Evolutionary conservation across 805 yeast genomes (phyloP).

Genomic region (Yarrowia sp.): DNA sequence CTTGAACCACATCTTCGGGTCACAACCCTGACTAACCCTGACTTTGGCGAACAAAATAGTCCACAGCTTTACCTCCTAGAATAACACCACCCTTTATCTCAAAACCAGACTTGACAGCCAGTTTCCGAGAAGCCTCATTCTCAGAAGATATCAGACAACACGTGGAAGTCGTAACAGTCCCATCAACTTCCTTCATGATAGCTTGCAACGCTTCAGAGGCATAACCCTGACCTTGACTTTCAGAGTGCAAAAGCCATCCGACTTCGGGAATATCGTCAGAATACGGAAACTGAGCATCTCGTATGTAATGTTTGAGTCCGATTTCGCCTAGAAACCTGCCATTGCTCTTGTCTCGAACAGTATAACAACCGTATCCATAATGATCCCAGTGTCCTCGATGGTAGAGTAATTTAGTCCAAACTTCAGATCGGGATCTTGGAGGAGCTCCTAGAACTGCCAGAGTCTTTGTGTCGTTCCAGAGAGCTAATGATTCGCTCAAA

Average conservation of each 20-base stretch:
- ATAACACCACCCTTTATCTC: background rate
- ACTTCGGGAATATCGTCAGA: background rate
- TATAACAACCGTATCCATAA: slow-evolving; percentile 26
- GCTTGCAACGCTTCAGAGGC: slow-evolving; percentile 5
- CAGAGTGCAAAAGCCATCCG: slow-evolving; percentile 7
- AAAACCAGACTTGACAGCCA: slow-evolving; percentile 15
- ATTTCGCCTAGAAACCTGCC: slow-evolving; percentile 8
- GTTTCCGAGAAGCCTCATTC: background rate
- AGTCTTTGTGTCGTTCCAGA: background rate
- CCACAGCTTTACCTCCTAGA: background rate
- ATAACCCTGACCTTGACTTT: slow-evolving; percentile 2
- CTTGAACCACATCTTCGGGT: too few species aligned
- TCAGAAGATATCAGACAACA: background rate
- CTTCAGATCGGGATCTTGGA: background rate
- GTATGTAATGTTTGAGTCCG: slow-evolving; percentile 11
- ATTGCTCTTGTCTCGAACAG: background rate
- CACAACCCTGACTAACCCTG: too few species aligned
- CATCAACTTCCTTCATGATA: background rate
- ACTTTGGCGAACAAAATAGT: background rate
- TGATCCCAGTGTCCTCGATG: slow-evolving; percentile 26
- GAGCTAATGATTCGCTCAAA: background rate
- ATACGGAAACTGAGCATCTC: background rate
- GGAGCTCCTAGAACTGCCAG: background rate
- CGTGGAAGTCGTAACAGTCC: background rate
- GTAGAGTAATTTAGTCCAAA: slow-evolving; percentile 12